Percentiles rank a stretch among this genome's conserved stretches.
These are phyloP conservation scores for Monosporozyma aerobia DNA, from an alignment of 805 yeast species.

Conservation along the genomic window DNA sequence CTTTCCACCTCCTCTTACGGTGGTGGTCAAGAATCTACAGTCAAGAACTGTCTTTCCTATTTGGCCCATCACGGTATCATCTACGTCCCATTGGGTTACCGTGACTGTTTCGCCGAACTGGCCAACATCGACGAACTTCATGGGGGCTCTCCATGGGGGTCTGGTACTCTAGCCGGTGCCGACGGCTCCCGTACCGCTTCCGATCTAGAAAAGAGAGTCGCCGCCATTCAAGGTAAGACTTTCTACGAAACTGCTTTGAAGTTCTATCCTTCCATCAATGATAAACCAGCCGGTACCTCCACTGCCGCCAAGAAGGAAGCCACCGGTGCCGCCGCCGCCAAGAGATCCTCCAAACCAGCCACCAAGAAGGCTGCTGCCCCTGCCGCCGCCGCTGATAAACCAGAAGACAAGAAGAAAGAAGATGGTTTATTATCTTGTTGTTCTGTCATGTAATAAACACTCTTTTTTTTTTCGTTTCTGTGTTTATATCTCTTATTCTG, in stretches of 20 bases:
- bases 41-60: constrained; percentile 49
- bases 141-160: constrained; percentile 87
- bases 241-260: constrained; percentile 41
- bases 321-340: background rate
- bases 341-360: constrained; percentile 5
- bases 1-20: constrained; percentile 64
- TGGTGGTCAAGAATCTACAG: constrained; percentile 76
- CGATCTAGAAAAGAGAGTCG: constrained; percentile 55
- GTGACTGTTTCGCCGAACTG: constrained; percentile 44
- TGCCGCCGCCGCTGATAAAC: constrained; percentile 11
- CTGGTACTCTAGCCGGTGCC: constrained; percentile 68
- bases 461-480: background rate
- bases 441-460: constrained; percentile 22
- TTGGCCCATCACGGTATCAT: constrained; percentile 72
- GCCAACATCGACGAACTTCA: constrained; percentile 58
- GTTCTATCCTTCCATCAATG: constrained; percentile 4
- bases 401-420: constrained; percentile 17
- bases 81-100: constrained; percentile 72
- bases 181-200: constrained; percentile 71
- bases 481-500: background rate
- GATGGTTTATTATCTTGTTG: constrained; percentile 24
- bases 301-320: background rate
- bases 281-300: background rate
- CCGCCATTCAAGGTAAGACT: constrained; percentile 56
- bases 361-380: constrained; percentile 36